Evolutionary conservation across 164 flowering plant genomes (phyloP), one percentile per base, ranked within the genome.

Genomic region (Buxus sempervirens): DNA sequence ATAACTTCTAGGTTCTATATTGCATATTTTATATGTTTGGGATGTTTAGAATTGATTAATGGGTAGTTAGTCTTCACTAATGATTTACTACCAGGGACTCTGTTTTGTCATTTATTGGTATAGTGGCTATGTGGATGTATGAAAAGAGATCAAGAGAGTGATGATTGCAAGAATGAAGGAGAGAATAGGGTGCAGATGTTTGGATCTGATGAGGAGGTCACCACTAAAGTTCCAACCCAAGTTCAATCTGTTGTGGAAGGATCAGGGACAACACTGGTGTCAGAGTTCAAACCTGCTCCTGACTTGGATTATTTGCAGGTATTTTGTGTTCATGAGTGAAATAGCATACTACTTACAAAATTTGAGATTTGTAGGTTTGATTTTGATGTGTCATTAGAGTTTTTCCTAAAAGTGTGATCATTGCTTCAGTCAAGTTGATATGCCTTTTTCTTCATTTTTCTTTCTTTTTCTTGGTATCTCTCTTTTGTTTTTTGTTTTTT

Each of bases 231-330:
- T 78, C 98, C 98, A 64, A 86, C 93, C 26, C 98, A 89, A 79
- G 85, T 76, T 19, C 90, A 90, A 73, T 66, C 96, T 48, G 14
- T 89, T 61, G 91, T 84, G 51, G 91, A 89, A 82, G 96, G 96
- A 14, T 79, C 97, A 24, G 88, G 85, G 45, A 55, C 83, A 36
- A 79, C 82, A 68, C 51, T 82, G 70, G 87, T 86, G 2, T 75
- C 96, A 49, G 96, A 95, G 72, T 81, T 73, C 69, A 89, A 82
- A 72, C 89, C 96, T 32, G 66, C 73, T 28, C 82, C 88, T 56
- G 98, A 95, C 76, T 90, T 91, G 6, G 98, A 95, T 73, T 95
- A 95, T 75, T 75, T 95, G 38, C 98, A 95, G 97, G 98, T 90
- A 20, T 63, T 64, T 21, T 58, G 16, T 25, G 2, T 55, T 72